Conservation (phyloP, 2,329 filamentous ascomycete species). For the Penicillium expansum region DNA sequence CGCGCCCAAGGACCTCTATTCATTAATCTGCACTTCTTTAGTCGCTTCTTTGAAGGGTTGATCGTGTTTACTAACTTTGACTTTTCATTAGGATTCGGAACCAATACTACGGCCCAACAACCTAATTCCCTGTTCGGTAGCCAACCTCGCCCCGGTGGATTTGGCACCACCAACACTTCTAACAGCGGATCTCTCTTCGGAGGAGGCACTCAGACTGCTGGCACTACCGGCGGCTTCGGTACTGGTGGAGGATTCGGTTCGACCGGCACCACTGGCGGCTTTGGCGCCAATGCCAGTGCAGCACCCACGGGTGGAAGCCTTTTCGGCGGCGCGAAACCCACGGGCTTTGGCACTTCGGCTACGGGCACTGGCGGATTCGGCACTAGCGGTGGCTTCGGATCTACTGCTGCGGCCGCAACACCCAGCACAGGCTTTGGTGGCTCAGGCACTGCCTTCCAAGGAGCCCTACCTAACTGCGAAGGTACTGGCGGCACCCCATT, state of each 20-base stretch:
- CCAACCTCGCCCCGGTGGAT: constrained; percentile 31
- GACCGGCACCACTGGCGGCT: constrained; percentile 23
- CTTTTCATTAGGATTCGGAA: constrained; percentile 36
- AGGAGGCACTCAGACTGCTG: constrained; percentile 21
- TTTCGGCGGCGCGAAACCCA: constrained; percentile 36
- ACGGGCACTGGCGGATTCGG: constrained; percentile 25
- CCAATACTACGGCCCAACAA: constrained; percentile 31
- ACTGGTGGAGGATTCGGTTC: constrained; percentile 31
- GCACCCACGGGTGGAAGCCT: constrained; percentile 33
- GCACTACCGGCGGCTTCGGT: constrained; percentile 31
- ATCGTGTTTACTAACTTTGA: constrained; percentile 17
- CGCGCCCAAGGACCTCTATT: not conserved
- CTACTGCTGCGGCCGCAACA: constrained; percentile 9
- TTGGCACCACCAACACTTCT: constrained; percentile 32
- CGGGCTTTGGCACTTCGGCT: constrained; percentile 21
- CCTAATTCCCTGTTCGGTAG: constrained; percentile 38
- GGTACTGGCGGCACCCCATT: constrained; percentile 49
- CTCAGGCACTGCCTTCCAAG: constrained; percentile 44
- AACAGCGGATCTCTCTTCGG: constrained; percentile 37
- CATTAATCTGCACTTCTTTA: not conserved
- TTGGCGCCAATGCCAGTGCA: constrained; percentile 27
- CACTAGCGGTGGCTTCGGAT: constrained; percentile 32
- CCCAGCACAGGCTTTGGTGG: constrained; percentile 35
- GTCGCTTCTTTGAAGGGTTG: not conserved
- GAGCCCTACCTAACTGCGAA: constrained; percentile 41